Evolutionary conservation across 202 grass and related monocot species (phyloP), one percentile per base, ranked within the genome.

Genomic region (Carex arenaria): DNA sequence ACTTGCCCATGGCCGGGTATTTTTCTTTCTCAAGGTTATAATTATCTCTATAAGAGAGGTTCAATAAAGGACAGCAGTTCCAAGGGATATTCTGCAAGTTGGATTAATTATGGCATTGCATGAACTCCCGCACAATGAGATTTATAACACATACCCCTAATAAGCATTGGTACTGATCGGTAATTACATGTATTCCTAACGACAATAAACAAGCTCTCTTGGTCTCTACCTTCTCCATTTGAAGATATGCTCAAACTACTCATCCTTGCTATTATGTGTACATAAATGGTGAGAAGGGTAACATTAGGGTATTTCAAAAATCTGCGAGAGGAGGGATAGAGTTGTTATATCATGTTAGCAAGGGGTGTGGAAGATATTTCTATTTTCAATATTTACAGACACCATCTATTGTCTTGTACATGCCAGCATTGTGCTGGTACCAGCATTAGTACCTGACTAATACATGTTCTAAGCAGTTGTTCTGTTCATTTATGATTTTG

Each of bases 1-100:
- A 98, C 95, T 54, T 98, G 95, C 72, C 95, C 95, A 78, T 98
- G 93, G 93, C 95, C 91, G 86, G 95, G 95, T 98, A 91, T 86
- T 82, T 36, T 82, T 72, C 80, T 77, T 23, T 54, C 52, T 57
- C 52, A 19, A 77, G 73, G 26, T 34, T 57, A 77, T n/a, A 77
- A 10, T 77, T 59, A 77, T 77, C 73, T 77, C 52, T n/a, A 77
- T 76, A 36, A 18, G 52, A 57, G 26, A 77, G 28, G 53, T 77
- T 77, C 52, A 59, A 59, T 36, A 31, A 34, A n/a, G 72, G 51
- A 57, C 56, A 28, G 2, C 51, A 19, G 15, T 77, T 32, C 52
- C 12, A 57, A 57, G 28, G 72, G 23, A n/a, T 77, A 55, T 74
- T n/a, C 13, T 32, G 32, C 7, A 54, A 31, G 26, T 76, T 77